Percentiles rank a stretch among this genome's conserved stretches.
These are phyloP conservation scores for Globisporangium megalacanthum DNA, from an alignment of 352 stramenopile genomes.

Conservation along the genomic window DNA sequence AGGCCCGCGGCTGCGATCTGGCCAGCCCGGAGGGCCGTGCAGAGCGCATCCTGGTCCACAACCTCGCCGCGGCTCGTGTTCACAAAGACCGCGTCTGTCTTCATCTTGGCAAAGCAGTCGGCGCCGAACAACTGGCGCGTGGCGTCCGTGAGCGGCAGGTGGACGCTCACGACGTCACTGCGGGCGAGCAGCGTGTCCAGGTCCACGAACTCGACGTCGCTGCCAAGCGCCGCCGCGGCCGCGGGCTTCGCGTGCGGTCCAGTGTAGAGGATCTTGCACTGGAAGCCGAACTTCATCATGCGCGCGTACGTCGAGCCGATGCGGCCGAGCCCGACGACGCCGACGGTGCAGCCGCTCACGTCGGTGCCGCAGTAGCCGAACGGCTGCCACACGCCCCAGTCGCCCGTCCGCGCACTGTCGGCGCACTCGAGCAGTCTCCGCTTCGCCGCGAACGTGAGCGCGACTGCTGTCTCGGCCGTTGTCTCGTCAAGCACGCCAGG, in stretches of 20 bases:
- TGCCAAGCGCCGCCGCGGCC: slow-evolving; percentile 24
- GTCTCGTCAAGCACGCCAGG: slow-evolving; percentile 81
- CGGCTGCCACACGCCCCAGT: slow-evolving; percentile 76
- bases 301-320: slow-evolving; percentile 82
- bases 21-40: slow-evolving; percentile 26
- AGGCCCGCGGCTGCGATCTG: slow-evolving; percentile 63
- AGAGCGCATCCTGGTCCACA: slow-evolving; percentile 82
- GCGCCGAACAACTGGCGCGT: slow-evolving; percentile 73
- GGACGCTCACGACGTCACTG: slow-evolving; percentile 88
- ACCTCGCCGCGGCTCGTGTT: slow-evolving; percentile 91
- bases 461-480: slow-evolving; percentile 69
- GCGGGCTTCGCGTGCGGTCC: slow-evolving; percentile 62
- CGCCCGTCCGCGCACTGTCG: slow-evolving; percentile 60
- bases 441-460: slow-evolving; percentile 63
- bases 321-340: slow-evolving; percentile 70
- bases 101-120: slow-evolving; percentile 77
- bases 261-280: slow-evolving; percentile 80
- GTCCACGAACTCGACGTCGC: slow-evolving; percentile 62
- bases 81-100: slow-evolving; percentile 81
- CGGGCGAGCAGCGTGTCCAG: slow-evolving; percentile 63
- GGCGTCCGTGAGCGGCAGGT: slow-evolving; percentile 70
- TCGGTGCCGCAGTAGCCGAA: slow-evolving; percentile 78
- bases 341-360: slow-evolving; percentile 70
- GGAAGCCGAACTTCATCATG: slow-evolving; percentile 80
- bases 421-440: slow-evolving; percentile 61